Base-by-base conservation (phyloP, 306 rosid genomes). In the Rubus parviflorus region DNA sequence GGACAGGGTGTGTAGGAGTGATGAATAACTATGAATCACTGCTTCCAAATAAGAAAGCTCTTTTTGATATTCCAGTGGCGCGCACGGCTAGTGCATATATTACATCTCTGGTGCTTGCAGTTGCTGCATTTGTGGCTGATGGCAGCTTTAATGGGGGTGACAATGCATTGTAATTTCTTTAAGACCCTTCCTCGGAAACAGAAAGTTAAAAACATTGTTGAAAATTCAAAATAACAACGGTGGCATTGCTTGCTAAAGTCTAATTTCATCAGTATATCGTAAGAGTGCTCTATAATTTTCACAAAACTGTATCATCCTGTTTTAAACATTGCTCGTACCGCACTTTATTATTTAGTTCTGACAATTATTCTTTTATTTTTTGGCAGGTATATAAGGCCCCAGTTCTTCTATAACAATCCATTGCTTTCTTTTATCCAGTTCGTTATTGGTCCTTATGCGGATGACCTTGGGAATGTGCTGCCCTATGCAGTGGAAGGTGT, bases 401-500 rank as follows among this genome's bases (percentile, higher is more conserved):
- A 94, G 72, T 94, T 94, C 83, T 92, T 94, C 83, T 92, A 89
- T 57, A 89, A 92, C 86, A 94, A 94, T 49, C 97, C 98, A 38
- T 87, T 94, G 75, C 96, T 94, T 75, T 94, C 96, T 20, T 90
- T 94, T 78, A 69, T 94, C 83, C 90, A 94, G 77, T 86, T 79
- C 51, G 97, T 92, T 52, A 87, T 94, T 62, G 98, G 98, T 25
- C 98, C 98, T 19, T 94, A 94, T 74, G 35, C 94, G 3, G 98
- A 94, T 72, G 98, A 94, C 85, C 96, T 94, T 65, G 98, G 98
- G 68, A 94, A 92, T 83, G 98, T 94, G 68, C 64, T 94, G 65
- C 98, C 98, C 4, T 89, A 94, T 82, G 98, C 98, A 0, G 97
- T 90, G 52, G 98, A 94, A 83, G 98, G 98, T 51, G 98, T 92